A percentile compares a stretch with the other conserved stretches of the same genome.
Conservation (phyloP, 2,329 filamentous ascomycete species). For the Penicillium sp. region DNA sequence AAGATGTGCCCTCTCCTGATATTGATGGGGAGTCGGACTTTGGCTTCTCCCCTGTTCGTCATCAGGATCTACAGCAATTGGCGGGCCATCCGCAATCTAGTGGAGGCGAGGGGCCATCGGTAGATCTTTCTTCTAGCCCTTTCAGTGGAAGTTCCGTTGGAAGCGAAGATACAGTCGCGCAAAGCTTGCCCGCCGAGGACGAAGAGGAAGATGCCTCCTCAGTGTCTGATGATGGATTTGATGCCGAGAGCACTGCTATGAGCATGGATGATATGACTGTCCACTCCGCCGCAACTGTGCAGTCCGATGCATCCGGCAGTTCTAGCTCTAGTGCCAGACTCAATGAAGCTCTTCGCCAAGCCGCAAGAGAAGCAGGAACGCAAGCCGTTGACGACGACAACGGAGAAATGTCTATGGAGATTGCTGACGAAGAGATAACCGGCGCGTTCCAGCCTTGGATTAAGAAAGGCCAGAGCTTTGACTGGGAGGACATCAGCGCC, state of each 20-base stretch:
- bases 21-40: slow-evolving; percentile 58
- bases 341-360: slow-evolving; percentile 73
- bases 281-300: slow-evolving; percentile 62
- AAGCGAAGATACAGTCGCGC: slow-evolving; percentile 45
- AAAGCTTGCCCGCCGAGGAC: slow-evolving; percentile 40
- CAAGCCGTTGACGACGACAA: slow-evolving; percentile 61
- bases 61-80: slow-evolving; percentile 63
- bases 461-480: slow-evolving; percentile 44
- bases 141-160: slow-evolving; percentile 61
- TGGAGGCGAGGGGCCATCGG: slow-evolving; percentile 56
- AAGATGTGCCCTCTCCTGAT: slow-evolving; percentile 60
- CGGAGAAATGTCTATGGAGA: slow-evolving; percentile 75
- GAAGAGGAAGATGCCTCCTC: slow-evolving; percentile 49
- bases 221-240: slow-evolving; percentile 48
- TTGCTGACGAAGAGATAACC: slow-evolving; percentile 61
- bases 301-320: slow-evolving; percentile 52
- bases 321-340: slow-evolving; percentile 69
- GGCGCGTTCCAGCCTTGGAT: slow-evolving; percentile 51
- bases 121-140: slow-evolving; percentile 72
- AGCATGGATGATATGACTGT: slow-evolving; percentile 75
- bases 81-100: slow-evolving; percentile 34
- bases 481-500: slow-evolving; percentile 44
- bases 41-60: slow-evolving; percentile 61
- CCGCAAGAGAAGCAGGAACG: slow-evolving; percentile 71
- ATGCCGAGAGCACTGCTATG: slow-evolving; percentile 73